These are phyloP conservation scores for Anethum foeniculum DNA, from an alignment of 140 eudicot genomes.

Conservation along the genomic window DNA sequence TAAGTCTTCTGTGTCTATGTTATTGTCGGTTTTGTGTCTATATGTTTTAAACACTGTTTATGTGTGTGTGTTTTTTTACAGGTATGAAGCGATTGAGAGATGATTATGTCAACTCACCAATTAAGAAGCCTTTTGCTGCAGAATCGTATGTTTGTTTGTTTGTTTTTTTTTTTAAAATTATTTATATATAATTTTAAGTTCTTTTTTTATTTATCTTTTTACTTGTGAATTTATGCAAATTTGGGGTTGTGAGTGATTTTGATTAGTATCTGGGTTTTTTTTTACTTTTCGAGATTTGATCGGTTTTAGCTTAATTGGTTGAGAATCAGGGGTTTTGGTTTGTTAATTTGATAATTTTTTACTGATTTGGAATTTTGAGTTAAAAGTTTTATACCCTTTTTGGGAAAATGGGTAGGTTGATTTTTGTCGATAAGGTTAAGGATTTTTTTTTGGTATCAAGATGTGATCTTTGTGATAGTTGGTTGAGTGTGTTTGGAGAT, in stretches of 20 bases:
- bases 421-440: neutral
- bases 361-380: neutral
- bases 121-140: conserved; percentile 5
- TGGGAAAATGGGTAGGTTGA: neutral
- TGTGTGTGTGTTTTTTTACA: neutral
- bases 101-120: conserved; percentile 2
- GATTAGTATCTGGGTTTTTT: neutral
- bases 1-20: neutral
- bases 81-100: conserved; percentile 9
- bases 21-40: neutral
- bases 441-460: neutral
- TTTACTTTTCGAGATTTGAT: neutral
- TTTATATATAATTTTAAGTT: neutral
- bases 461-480: neutral
- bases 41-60: neutral
- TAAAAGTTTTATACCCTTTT: neutral
- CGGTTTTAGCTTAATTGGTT: neutral
- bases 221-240: neutral
- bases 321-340: neutral
- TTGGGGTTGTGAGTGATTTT: neutral
- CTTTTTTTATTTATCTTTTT: no score
- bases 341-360: neutral
- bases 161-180: neutral
- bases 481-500: neutral
- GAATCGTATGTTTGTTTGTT: neutral